Base-by-base conservation (phyloP, 2,329 filamentous ascomycete species). In the Pseudovirgaria hyperparasitica region DNA sequence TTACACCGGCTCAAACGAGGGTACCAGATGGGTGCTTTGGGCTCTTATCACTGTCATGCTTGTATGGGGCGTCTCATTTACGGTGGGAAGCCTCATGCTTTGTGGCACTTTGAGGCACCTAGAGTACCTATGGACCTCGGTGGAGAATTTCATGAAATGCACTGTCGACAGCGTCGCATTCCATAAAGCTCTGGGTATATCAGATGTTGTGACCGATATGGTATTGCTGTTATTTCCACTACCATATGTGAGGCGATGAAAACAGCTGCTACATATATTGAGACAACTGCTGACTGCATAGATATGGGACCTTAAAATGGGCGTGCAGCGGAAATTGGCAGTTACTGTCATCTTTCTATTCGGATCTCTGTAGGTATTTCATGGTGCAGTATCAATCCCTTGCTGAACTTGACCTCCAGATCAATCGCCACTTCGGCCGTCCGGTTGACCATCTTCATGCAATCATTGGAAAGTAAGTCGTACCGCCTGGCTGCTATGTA, bases 221-320 rank as follows among this genome's bases (percentile, higher is more conserved):
- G 28, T n/a, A 5, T 28, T n/a, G 28, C 29, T 23, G 26, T 23
- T 7, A 29, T n/a, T n/a, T n/a, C n/a, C n/a, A n/a, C n/a, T n/a
- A n/a, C n/a, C n/a, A n/a, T n/a, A n/a, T n/a, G n/a, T n/a, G n/a
- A n/a, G n/a, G n/a, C n/a, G n/a, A n/a, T n/a, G n/a, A n/a, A n/a
- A n/a, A n/a, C n/a, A n/a, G n/a, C n/a, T n/a, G n/a, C n/a, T n/a
- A n/a, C n/a, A n/a, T n/a, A n/a, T n/a, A n/a, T n/a, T n/a, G n/a
- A n/a, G n/a, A n/a, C n/a, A n/a, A n/a, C n/a, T n/a, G n/a, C n/a
- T n/a, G n/a, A n/a, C n/a, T n/a, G n/a, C n/a, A n/a, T n/a, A n/a
- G n/a, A n/a, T 32, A 13, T 16, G 16, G 9, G 17, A 26, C 13
- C 14, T 32, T 17, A 25, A 22, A 32, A 18, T 32, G 26, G 9